phyloP scores from a whole-genome alignment of 2,329 filamentous ascomycete species.

The Pestalotiopsis sp. region DNA sequence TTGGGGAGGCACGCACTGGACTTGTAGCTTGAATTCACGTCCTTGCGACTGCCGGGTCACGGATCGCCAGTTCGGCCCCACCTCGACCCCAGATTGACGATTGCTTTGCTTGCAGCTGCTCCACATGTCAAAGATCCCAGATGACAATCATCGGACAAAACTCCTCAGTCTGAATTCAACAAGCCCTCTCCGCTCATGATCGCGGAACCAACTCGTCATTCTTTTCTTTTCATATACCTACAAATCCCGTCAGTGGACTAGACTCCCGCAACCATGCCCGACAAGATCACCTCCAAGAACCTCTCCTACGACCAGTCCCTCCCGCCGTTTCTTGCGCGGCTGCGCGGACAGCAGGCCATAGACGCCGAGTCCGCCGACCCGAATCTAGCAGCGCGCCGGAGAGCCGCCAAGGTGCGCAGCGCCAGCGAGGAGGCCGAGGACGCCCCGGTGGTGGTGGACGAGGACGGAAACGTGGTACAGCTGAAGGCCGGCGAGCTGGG shows the following conservation, averaged over 20 bases:
- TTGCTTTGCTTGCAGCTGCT: background rate
- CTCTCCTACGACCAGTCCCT: conserved; percentile 65
- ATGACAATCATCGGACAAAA: background rate
- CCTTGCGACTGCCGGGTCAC: background rate
- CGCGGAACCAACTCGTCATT: background rate
- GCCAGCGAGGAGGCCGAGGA: conserved; percentile 76
- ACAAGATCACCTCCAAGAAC: conserved; percentile 73
- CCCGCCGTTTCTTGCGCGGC: conserved; percentile 62
- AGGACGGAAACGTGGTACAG: conserved; percentile 66
- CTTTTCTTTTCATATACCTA: background rate
- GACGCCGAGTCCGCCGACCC: conserved; percentile 54
- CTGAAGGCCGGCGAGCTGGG: conserved; percentile 38
- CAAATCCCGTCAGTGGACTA: background rate
- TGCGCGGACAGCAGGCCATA: conserved; percentile 55
- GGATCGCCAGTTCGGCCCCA: background rate
- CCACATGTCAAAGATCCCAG: background rate
- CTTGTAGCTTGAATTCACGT: background rate
- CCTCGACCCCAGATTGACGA: background rate
- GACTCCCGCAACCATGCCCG: conserved; percentile 30
- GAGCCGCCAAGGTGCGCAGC: conserved; percentile 56
- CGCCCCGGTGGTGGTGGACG: conserved; percentile 74
- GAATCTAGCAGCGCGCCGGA: conserved; percentile 50
- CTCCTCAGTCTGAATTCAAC: background rate
- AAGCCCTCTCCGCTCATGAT: background rate
- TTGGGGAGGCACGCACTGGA: background rate